These are phyloP conservation scores for Ustilago curta DNA, from an alignment of 1,284 basidiomycete genomes.

Conservation along the genomic window DNA sequence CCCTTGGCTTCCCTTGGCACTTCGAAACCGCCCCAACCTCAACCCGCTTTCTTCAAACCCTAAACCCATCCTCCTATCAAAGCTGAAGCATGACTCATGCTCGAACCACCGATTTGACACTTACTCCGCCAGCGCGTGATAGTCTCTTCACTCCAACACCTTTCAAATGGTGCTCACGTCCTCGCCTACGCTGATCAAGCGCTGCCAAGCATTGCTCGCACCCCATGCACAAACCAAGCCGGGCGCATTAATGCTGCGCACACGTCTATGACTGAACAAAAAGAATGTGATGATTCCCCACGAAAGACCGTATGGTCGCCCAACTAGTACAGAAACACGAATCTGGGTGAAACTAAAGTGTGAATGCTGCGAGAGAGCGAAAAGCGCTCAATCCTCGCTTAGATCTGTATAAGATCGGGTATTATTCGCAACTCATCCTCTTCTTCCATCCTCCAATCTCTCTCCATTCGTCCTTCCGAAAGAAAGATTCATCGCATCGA, in stretches of 20 bases:
- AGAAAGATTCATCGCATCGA: slow-evolving; percentile 25
- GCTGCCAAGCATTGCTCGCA: too few species aligned
- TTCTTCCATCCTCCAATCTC: not conserved
- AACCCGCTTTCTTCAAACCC: not conserved
- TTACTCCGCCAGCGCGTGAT: not conserved
- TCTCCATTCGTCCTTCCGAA: not conserved
- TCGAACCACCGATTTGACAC: too few species aligned
- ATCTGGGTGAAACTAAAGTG: not conserved
- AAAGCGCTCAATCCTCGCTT: slow-evolving; percentile 1
- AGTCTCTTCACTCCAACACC: not conserved
- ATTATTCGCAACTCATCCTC: slow-evolving; percentile 8
- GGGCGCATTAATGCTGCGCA: too few species aligned
- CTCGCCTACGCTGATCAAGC: too few species aligned
- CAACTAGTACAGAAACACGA: not conserved
- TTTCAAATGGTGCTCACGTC: too few species aligned
- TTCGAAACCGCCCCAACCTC: not conserved
- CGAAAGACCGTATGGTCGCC: too few species aligned
- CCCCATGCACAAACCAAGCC: too few species aligned
- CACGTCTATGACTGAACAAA: too few species aligned
- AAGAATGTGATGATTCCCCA: not conserved
- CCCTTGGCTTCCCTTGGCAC: slow-evolving; percentile 3
- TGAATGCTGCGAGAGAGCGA: not conserved
- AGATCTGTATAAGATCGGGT: slow-evolving; percentile 13
- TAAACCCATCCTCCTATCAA: not conserved
- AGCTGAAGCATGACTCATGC: too few species aligned